These are phyloP conservation scores for Borealophlyctis nickersoniae DNA, from an alignment of 192 early-diverging fungal genomes.

Conservation along the genomic window DNA sequence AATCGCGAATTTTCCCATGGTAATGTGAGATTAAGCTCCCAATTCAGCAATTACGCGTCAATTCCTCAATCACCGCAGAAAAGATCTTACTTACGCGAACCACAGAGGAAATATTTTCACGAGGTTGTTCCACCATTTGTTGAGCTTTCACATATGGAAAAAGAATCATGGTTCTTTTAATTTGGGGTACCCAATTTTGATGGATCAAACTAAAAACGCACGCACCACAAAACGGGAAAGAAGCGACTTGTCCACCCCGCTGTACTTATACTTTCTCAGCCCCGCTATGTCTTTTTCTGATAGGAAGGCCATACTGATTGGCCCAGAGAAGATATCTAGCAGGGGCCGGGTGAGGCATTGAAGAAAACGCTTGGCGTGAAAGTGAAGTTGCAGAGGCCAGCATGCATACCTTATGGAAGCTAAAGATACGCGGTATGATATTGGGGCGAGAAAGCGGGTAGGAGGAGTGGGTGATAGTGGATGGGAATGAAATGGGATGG, in stretches of 20 bases:
- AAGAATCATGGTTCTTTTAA: constrained; percentile 8
- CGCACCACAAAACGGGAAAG: constrained; percentile 60
- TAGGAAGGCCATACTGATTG: constrained; percentile 23
- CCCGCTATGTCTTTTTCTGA: constrained; percentile 22
- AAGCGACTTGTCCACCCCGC: constrained; percentile 78
- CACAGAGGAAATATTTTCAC: constrained; percentile 81
- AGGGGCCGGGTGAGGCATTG: no score
- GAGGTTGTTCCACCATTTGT: constrained; percentile 81
- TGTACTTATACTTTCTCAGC: constrained; percentile 81
- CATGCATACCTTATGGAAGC: no score
- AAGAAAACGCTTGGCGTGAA: no score
- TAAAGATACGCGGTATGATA: no score
- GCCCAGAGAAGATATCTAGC: no score
- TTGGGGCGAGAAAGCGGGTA: no score
- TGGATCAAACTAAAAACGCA: no score
- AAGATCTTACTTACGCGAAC: constrained; percentile 64
- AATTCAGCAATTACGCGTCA: neutral
- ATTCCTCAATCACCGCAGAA: neutral
- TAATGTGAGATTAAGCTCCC: neutral
- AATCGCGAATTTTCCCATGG: neutral
- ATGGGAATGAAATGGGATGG: no score
- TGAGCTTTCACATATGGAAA: constrained; percentile 61
- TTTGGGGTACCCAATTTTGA: neutral
- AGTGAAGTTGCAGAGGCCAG: no score
- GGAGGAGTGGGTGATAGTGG: no score